These are phyloP conservation scores for Lantana camara DNA, from an alignment of 257 asterid species.

Conservation along the genomic window DNA sequence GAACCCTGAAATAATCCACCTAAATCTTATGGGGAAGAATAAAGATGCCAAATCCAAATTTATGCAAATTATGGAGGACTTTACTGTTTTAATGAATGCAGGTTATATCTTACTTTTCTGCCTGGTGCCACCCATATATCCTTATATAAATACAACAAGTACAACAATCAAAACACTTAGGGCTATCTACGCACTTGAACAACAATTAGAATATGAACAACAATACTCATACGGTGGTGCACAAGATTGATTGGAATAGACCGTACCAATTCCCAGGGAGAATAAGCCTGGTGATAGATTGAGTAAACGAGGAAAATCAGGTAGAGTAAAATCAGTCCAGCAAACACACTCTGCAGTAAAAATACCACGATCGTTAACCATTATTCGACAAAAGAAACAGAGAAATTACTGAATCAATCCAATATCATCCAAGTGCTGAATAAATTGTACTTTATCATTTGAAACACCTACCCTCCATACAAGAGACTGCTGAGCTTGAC, in stretches of 20 bases:
- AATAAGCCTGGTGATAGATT: slow-evolving; percentile 70
- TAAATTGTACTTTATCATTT: not conserved
- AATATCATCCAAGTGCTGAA: not conserved
- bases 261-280: slow-evolving; percentile 90
- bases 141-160: not conserved
- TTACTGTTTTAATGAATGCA: not conserved
- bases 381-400: not conserved
- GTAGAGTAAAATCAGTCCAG: slow-evolving; percentile 65
- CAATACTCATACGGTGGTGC: not conserved
- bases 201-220: not conserved
- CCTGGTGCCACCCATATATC: not conserved
- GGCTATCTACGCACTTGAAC: not conserved
- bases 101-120: not conserved
- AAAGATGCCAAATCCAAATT: too few species aligned
- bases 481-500: slow-evolving; percentile 70
- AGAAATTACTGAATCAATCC: not conserved
- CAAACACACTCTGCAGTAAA: slow-evolving; percentile 56
- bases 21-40: not conserved
- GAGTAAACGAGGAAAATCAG: slow-evolving; percentile 67
- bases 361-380: not conserved
- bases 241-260: slow-evolving; percentile 3
- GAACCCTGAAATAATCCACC: not conserved
- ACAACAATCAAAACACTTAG: slow-evolving; percentile 3
- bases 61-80: slow-evolving; percentile 8
- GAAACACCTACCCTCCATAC: slow-evolving; percentile 69